Evolutionary conservation across 768 basidiomycete species (phyloP).

Genomic region (Naganishia vishniacii): DNA sequence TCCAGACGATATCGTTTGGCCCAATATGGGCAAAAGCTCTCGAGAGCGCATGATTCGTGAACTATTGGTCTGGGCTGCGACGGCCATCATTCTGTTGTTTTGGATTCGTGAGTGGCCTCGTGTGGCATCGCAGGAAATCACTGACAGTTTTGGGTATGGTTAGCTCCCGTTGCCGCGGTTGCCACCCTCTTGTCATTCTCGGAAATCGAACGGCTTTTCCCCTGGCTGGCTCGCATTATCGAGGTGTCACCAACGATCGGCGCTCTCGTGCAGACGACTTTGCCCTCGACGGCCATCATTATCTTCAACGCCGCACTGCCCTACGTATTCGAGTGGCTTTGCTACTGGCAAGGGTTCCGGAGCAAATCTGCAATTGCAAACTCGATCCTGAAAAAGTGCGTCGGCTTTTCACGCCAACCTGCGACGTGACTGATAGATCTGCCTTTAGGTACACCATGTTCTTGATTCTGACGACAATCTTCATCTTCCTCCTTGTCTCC

Average conservation of each 20-base stretch:
- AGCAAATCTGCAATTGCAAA: slow-evolving; percentile 92
- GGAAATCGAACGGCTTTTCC: slow-evolving; percentile 83
- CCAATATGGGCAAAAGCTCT: slow-evolving; percentile 69
- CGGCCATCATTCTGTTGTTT: slow-evolving; percentile 71
- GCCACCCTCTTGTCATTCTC: slow-evolving; percentile 83
- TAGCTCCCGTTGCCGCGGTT: slow-evolving; percentile 76
- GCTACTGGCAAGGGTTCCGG: slow-evolving; percentile 82
- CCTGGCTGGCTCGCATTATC: slow-evolving; percentile 79
- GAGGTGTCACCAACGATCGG: slow-evolving; percentile 63
- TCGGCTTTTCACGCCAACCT: slow-evolving; percentile 5
- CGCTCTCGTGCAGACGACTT: slow-evolving; percentile 87
- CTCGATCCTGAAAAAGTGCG: slow-evolving; percentile 82
- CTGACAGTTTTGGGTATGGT: background rate
- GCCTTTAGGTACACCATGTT: slow-evolving; percentile 79
- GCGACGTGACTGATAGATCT: background rate
- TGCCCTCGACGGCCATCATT: slow-evolving; percentile 86
- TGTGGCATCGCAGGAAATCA: background rate
- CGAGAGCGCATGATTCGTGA: slow-evolving; percentile 62
- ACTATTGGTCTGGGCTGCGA: slow-evolving; percentile 55
- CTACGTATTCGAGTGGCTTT: slow-evolving; percentile 78
- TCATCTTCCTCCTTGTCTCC: slow-evolving; percentile 85
- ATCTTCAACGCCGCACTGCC: slow-evolving; percentile 81
- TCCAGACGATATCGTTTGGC: slow-evolving; percentile 92
- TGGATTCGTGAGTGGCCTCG: slow-evolving; percentile 57
- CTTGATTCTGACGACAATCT: slow-evolving; percentile 83